Percentiles rank a stretch among this genome's conserved stretches.
phyloP scores from a whole-genome alignment of 2,329 filamentous ascomycete species.

The Pseudogymnoascus sp. region DNA sequence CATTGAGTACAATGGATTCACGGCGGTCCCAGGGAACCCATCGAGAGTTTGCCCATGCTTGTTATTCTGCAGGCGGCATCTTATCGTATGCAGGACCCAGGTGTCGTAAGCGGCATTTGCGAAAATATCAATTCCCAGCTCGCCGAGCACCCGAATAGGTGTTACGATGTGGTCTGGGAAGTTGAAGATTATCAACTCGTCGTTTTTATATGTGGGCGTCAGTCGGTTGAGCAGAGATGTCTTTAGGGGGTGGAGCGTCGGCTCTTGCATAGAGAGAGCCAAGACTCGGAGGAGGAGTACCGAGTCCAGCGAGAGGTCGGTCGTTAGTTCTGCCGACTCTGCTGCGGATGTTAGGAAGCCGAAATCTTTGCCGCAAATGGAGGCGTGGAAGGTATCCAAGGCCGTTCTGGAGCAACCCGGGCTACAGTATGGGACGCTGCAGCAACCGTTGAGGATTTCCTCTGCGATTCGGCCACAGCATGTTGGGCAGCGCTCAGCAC shows the following conservation, averaged over 20 bases:
- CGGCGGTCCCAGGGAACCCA: constrained; percentile 25
- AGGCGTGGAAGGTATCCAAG: constrained; percentile 22
- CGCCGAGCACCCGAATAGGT: constrained; percentile 25
- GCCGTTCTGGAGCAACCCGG: constrained; percentile 22
- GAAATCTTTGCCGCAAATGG: constrained; percentile 27
- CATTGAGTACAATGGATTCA: constrained; percentile 26
- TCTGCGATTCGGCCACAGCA: constrained; percentile 22
- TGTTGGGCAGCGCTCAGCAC: constrained; percentile 18
- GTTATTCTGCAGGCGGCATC: constrained; percentile 29
- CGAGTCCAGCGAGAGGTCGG: constrained; percentile 23
- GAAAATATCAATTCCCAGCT: constrained; percentile 26
- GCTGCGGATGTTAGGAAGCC: constrained; percentile 22
- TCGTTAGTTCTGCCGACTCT: constrained; percentile 16
- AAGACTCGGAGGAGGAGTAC: constrained; percentile 27
- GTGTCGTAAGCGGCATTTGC: constrained; percentile 25
- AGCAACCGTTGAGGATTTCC: constrained; percentile 19
- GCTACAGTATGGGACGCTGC: constrained; percentile 25
- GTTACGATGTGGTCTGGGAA: constrained; percentile 24
- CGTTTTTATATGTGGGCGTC: constrained; percentile 24
- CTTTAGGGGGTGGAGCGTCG: constrained; percentile 22
- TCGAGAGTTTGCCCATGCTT: constrained; percentile 24
- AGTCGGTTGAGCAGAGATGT: constrained; percentile 26
- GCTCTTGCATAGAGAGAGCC: constrained; percentile 23
- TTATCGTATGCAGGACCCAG: constrained; percentile 28
- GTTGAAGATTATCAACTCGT: constrained; percentile 26